A percentile compares a stretch with the other conserved stretches of the same genome.
These are phyloP conservation scores for Tylopilus sp. DNA, from an alignment of 768 basidiomycete genomes.

Conservation along the genomic window DNA sequence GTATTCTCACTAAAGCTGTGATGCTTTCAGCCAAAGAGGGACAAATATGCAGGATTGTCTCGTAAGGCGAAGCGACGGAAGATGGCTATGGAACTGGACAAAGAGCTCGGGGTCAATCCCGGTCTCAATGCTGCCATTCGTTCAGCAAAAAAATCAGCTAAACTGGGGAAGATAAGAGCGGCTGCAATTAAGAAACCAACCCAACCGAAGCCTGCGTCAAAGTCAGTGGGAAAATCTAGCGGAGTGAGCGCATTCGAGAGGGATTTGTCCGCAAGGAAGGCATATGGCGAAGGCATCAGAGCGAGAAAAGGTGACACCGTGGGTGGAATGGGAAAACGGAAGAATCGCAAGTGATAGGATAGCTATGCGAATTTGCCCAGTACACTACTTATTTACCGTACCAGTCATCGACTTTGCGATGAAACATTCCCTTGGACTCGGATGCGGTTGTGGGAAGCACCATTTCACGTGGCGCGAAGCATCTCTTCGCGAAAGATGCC, in stretches of 20 bases:
- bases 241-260: conserved; percentile 49
- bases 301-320: conserved; percentile 60
- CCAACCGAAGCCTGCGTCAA: conserved; percentile 34
- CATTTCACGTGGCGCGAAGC: conserved; percentile 28
- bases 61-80: conserved; percentile 85
- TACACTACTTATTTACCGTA: not conserved
- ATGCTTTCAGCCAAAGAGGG: conserved; percentile 60
- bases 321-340: conserved; percentile 51
- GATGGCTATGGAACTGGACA: conserved; percentile 78
- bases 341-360: conserved; percentile 35
- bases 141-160: conserved; percentile 75
- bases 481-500: conserved; percentile 15
- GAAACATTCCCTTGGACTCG: too few relatives aligned
- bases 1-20: conserved; percentile 3
- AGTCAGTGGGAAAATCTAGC: conserved; percentile 30
- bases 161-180: conserved; percentile 72
- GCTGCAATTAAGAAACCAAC: conserved; percentile 37
- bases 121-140: conserved; percentile 75
- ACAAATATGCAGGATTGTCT: conserved; percentile 80
- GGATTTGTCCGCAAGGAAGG: conserved; percentile 50
- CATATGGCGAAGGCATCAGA: conserved; percentile 54
- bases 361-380: not conserved
- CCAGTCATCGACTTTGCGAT: not conserved
- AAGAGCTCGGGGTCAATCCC: conserved; percentile 51
- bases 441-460: conserved; percentile 23